Percentiles rank a stretch among this genome's conserved stretches.
phyloP scores from a whole-genome alignment of 768 basidiomycete species.

The Rhizopogon vinicolor region DNA sequence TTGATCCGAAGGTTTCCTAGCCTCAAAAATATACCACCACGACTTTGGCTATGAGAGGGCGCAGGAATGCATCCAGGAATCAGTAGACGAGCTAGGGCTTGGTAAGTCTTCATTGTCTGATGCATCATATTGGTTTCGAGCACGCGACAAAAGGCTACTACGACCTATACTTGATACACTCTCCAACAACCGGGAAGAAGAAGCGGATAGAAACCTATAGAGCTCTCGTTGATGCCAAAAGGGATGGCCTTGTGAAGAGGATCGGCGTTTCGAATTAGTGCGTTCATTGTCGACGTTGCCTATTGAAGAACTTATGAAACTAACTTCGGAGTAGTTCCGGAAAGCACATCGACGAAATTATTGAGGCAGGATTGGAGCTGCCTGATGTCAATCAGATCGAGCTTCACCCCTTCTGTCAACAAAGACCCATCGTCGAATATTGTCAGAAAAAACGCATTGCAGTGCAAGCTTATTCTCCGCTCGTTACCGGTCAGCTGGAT shows the following conservation, averaged over 20 bases:
- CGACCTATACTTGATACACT: constrained; percentile 45
- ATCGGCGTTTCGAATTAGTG: constrained; percentile 50
- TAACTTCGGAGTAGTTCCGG: constrained; percentile 13
- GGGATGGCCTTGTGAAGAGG: constrained; percentile 31
- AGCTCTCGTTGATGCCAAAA: constrained; percentile 30
- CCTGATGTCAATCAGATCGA: constrained; percentile 27
- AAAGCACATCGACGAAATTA: constrained; percentile 22
- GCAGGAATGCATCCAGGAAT: constrained; percentile 12
- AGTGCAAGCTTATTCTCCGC: constrained; percentile 70
- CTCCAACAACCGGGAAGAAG: constrained; percentile 33
- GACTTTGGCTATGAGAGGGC: constrained; percentile 13
- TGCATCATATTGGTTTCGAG: background rate
- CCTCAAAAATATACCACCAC: constrained; percentile 13
- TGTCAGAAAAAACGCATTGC: constrained; percentile 55
- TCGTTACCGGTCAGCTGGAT: constrained; percentile 54
- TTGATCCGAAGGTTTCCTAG: constrained; percentile 3
- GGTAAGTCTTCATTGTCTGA: constrained; percentile 5
- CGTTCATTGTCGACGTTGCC: background rate
- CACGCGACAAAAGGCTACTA: constrained; percentile 30
- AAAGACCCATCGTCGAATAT: constrained; percentile 68
- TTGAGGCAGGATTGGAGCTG: constrained; percentile 18
- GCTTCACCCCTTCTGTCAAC: constrained; percentile 81
- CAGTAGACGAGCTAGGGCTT: constrained; percentile 18
- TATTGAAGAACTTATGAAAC: background rate
- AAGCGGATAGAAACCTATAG: constrained; percentile 36